These are phyloP conservation scores for Marchantia polymorpha DNA, from an alignment of 225 moss, liverwort and hornwort species.

Conservation along the genomic window DNA sequence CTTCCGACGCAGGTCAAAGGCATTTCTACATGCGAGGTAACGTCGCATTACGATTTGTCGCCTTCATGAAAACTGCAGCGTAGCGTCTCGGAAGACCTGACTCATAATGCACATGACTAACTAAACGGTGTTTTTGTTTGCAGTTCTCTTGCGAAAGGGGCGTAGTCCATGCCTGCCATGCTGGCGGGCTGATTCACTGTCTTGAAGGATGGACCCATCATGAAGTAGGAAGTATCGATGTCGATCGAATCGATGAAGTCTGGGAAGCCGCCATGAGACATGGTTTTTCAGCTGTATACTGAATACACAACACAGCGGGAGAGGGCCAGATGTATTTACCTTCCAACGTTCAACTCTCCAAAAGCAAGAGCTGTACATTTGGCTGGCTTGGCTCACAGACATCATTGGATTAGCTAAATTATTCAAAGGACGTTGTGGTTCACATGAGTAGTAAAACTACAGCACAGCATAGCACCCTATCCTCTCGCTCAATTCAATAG, in stretches of 20 bases:
- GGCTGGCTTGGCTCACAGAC: too few relatives aligned
- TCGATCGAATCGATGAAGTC: slow-evolving; percentile 37
- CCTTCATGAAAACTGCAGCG: background rate
- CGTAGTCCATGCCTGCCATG: slow-evolving; percentile 48
- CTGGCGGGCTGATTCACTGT: slow-evolving; percentile 42
- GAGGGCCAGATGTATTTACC: background rate
- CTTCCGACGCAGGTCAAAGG: slow-evolving; percentile 77
- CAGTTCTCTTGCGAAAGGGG: slow-evolving; percentile 37
- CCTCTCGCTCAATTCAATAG: too few relatives aligned
- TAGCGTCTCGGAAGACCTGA: too few relatives aligned
- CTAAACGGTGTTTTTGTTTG: background rate
- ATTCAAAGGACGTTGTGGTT: too few relatives aligned
- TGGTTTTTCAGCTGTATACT: slow-evolving; percentile 26
- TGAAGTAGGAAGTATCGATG: slow-evolving; percentile 45
- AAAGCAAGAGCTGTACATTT: too few relatives aligned
- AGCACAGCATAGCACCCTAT: too few relatives aligned
- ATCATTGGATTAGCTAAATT: too few relatives aligned
- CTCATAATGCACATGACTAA: too few relatives aligned
- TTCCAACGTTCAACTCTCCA: too few relatives aligned
- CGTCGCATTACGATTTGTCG: background rate
- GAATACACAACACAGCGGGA: background rate
- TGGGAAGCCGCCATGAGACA: slow-evolving; percentile 43
- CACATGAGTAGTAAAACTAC: too few relatives aligned
- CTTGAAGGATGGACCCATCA: slow-evolving; percentile 47
- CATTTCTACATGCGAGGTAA: slow-evolving; percentile 82